Percentiles rank a stretch among this genome's conserved stretches.
These are phyloP conservation scores for Phylloporus sp. DNA, from an alignment of 768 basidiomycete species.

Conservation along the genomic window DNA sequence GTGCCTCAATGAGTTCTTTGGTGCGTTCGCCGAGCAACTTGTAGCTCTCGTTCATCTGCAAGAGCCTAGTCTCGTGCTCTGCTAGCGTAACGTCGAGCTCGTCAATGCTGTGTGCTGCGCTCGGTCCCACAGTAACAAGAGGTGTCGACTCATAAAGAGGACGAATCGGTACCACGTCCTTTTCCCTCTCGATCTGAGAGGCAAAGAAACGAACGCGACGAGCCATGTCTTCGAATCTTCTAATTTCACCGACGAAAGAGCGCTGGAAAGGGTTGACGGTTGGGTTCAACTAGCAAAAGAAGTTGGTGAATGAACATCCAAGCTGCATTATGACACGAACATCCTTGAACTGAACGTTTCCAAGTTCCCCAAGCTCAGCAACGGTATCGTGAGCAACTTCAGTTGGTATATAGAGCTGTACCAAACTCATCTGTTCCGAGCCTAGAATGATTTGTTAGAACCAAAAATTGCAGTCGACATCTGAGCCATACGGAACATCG, in stretches of 20 bases:
- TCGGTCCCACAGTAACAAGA: constrained; percentile 84
- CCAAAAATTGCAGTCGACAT: background rate
- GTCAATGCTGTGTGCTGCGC: constrained; percentile 89
- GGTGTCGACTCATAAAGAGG: constrained; percentile 84
- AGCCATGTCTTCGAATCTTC: constrained; percentile 93
- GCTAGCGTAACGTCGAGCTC: constrained; percentile 83
- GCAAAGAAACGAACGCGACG: constrained; percentile 90
- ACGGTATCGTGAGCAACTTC: constrained; percentile 98
- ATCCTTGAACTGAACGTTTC: constrained; percentile 96
- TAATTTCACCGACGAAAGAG: constrained; percentile 93
- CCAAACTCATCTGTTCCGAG: constrained; percentile 97
- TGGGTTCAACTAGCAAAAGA: constrained; percentile 73
- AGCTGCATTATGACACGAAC: constrained; percentile 42
- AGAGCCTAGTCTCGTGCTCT: constrained; percentile 80
- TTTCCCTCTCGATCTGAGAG: constrained; percentile 80
- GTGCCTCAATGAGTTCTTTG: constrained; percentile 85
- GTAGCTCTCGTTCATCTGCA: constrained; percentile 91
- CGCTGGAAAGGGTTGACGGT: constrained; percentile 96
- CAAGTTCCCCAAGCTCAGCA: constrained; percentile 90
- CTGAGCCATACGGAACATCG: constrained; percentile 62
- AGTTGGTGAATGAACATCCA: constrained; percentile 2
- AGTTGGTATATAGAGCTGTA: constrained; percentile 93
- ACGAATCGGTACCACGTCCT: constrained; percentile 75
- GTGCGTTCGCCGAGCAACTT: constrained; percentile 81
- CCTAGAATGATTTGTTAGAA: constrained; percentile 41